phyloP scores from a whole-genome alignment of 176 grass and related monocot genomes.

The Typha latifolia region DNA sequence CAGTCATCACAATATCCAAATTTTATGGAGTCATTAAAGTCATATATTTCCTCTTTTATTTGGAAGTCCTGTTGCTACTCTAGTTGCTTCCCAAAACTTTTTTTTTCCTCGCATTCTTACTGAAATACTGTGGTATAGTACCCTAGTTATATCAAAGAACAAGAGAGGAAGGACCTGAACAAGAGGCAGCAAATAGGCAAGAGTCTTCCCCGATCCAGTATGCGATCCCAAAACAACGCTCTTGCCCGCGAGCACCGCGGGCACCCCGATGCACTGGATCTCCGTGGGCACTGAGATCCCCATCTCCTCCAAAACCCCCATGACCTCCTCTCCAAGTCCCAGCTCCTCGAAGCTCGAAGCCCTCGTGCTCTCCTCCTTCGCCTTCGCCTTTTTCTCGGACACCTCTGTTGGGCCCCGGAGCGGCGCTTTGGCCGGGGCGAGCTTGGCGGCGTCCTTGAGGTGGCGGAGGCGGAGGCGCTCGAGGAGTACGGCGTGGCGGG shows the following conservation, averaged over 20 bases:
- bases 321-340: slow-evolving; percentile 49
- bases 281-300: slow-evolving; percentile 73
- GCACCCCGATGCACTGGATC: slow-evolving; percentile 79
- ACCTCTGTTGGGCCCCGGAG: too few relatives aligned
- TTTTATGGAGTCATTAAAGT: too few relatives aligned
- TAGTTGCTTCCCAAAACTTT: background rate
- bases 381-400: slow-evolving; percentile 17
- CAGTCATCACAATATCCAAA: too few relatives aligned
- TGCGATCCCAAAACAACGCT: slow-evolving; percentile 86
- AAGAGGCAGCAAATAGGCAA: slow-evolving; percentile 82
- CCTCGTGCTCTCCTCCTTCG: slow-evolving; percentile 22
- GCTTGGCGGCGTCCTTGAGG: slow-evolving; percentile 44
- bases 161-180: slow-evolving; percentile 49
- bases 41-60: too few relatives aligned
- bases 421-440: background rate
- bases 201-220: slow-evolving; percentile 94
- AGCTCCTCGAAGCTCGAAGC: slow-evolving; percentile 61
- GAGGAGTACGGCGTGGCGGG: slow-evolving; percentile 68
- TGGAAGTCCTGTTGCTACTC: too few relatives aligned
- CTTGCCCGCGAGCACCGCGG: slow-evolving; percentile 50
- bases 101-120: background rate
- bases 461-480: slow-evolving; percentile 78
- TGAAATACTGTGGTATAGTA: background rate
- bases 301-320: slow-evolving; percentile 57
- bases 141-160: background rate